Conservation (phyloP, 495 filamentous ascomycete genomes). For the Neurospora sublineolata region DNA sequence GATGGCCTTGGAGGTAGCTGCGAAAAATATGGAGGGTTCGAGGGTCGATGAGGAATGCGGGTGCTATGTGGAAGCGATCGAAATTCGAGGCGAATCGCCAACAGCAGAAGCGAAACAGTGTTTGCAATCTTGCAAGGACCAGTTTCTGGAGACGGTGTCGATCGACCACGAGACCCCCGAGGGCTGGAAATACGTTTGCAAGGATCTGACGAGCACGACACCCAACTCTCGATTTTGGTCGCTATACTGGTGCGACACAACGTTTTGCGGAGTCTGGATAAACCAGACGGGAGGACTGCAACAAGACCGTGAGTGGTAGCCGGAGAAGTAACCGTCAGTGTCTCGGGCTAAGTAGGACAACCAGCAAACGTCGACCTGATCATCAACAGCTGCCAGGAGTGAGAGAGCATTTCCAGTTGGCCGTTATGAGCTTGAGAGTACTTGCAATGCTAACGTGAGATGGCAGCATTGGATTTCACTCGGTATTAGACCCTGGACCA, state of each 20-base stretch:
- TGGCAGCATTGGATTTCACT: constrained; percentile 24
- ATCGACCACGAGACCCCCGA: constrained; percentile 8
- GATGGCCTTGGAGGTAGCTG: constrained; percentile 1
- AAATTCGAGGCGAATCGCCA: neutral
- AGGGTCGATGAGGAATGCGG: constrained; percentile 6
- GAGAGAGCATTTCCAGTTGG: constrained; percentile 7
- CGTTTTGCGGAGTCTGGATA: constrained; percentile 32
- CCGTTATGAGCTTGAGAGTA: neutral
- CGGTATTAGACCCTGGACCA: constrained; percentile 30
- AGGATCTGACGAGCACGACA: constrained; percentile 6
- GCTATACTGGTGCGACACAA: constrained; percentile 36
- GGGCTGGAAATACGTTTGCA: constrained; percentile 11
- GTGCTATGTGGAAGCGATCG: constrained; percentile 14
- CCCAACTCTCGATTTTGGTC: constrained; percentile 20
- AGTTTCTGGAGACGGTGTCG: constrained; percentile 10
- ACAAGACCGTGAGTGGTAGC: constrained; percentile 32
- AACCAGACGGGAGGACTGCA: constrained; percentile 12
- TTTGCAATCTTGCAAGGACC: constrained; percentile 13
- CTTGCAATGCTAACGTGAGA: neutral
- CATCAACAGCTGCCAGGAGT: constrained; percentile 39
- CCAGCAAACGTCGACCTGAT: constrained; percentile 33
- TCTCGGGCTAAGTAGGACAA: constrained; percentile 16
- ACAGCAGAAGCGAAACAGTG: constrained; percentile 8
- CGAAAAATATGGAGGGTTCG: constrained; percentile 3
- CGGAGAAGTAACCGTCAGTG: neutral